A percentile compares a stretch with the other conserved stretches of the same genome.
phyloP scores from a whole-genome alignment of 108 stramenopile genomes.

The Cyclotella sp. region DNA sequence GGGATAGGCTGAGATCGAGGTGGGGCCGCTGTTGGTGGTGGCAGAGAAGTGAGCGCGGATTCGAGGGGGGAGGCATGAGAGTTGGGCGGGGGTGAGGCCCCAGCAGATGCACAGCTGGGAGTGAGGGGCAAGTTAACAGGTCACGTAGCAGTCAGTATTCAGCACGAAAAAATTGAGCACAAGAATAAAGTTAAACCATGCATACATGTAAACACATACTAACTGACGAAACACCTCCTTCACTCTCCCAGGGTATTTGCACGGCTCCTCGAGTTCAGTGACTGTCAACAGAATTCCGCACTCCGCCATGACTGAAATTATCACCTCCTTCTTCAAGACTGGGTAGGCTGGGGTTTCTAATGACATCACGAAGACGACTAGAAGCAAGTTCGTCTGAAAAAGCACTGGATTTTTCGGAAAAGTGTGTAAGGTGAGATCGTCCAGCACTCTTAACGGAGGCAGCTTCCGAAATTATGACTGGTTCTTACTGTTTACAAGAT shows the following conservation, averaged over 20 bases:
- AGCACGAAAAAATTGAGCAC: too few species aligned
- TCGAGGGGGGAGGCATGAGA: conserved; percentile 27
- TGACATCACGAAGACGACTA: too few species aligned
- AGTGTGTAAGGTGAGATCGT: too few species aligned
- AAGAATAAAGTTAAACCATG: too few species aligned
- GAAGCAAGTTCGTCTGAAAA: too few species aligned
- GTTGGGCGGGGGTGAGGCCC: conserved; percentile 59
- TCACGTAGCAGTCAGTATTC: neutral
- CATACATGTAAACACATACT: too few species aligned
- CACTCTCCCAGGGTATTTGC: conserved; percentile 77
- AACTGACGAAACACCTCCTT: conserved; percentile 77
- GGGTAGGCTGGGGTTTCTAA: conserved; percentile 55
- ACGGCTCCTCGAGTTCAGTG: conserved; percentile 78
- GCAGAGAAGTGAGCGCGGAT: conserved; percentile 3
- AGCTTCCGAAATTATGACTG: too few species aligned
- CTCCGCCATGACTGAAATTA: conserved; percentile 84
- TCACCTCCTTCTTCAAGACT: conserved; percentile 79
- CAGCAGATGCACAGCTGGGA: conserved; percentile 62
- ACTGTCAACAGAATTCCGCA: conserved; percentile 80
- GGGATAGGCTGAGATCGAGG: conserved; percentile 52
- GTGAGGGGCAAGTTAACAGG: neutral
- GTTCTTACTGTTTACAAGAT: too few species aligned
- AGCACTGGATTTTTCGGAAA: too few species aligned
- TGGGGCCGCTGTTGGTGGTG: neutral
- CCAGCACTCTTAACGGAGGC: too few species aligned